Conservation (phyloP, 1,139 yeast species). For the Debaryomycetaceae sp. region DNA sequence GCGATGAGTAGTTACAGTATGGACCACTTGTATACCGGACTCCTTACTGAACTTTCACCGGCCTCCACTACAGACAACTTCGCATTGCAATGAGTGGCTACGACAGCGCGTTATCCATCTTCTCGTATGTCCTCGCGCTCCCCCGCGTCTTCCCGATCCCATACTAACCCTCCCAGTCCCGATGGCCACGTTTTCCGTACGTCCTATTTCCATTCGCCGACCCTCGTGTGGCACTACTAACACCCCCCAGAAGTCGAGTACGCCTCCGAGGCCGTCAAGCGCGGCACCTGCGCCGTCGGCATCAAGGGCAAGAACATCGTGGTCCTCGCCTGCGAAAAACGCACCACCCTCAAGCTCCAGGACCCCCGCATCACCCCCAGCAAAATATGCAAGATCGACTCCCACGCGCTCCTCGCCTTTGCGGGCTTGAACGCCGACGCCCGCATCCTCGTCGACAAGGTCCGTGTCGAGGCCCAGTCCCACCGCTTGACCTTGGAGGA, state of each 20-base stretch:
- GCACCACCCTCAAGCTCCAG: constrained; percentile 89
- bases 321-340: constrained; percentile 91
- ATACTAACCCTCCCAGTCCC: constrained; percentile 44
- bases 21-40: too few species aligned
- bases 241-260: constrained; percentile 70
- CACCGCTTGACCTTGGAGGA: constrained; percentile 90
- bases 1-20: too few species aligned
- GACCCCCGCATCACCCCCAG: constrained; percentile 95
- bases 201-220: constrained; percentile 11
- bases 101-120: constrained; percentile 98
- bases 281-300: constrained; percentile 98
- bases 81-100: constrained; percentile 99
- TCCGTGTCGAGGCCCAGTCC: constrained; percentile 96
- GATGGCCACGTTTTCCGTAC: constrained; percentile 96
- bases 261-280: constrained; percentile 94
- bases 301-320: constrained; percentile 85
- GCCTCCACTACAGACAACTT: too few species aligned
- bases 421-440: constrained; percentile 99
- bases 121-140: constrained; percentile 52
- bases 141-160: background rate
- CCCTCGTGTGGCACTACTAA: constrained; percentile 14
- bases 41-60: too few species aligned
- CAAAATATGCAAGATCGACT: constrained; percentile 84
- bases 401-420: constrained; percentile 85
- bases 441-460: constrained; percentile 85